A percentile compares a stretch with the other conserved stretches of the same genome.
These are phyloP conservation scores for Leccinum pachyderme DNA, from an alignment of 1,284 basidiomycete genomes.

Conservation along the genomic window DNA sequence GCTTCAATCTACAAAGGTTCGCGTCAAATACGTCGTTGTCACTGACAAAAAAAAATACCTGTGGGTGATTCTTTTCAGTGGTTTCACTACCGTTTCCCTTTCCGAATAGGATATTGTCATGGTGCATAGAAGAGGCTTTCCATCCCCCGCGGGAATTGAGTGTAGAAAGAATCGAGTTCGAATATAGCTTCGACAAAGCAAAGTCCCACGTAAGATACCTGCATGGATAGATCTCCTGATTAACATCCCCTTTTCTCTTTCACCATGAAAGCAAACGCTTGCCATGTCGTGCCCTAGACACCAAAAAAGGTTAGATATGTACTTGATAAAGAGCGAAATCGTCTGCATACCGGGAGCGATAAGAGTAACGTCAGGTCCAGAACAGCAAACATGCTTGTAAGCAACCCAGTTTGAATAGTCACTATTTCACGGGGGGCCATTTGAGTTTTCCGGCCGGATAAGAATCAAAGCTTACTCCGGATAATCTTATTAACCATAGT, in stretches of 20 bases:
- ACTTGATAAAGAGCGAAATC: neutral
- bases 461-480: neutral
- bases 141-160: conserved; percentile 45
- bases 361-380: neutral
- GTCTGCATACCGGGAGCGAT: neutral
- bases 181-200: conserved; percentile 51
- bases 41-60: conserved; percentile 5
- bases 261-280: neutral
- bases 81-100: neutral
- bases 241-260: no score
- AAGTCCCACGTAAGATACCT: conserved; percentile 36
- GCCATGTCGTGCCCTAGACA: conserved; percentile 5
- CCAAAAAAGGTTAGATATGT: neutral
- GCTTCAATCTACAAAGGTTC: conserved; percentile 3
- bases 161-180: conserved; percentile 56
- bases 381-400: neutral
- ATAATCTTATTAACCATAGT: neutral
- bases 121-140: neutral
- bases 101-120: conserved; percentile 16
- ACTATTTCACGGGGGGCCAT: neutral
- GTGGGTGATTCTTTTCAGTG: neutral
- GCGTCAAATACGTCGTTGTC: neutral
- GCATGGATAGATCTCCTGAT: no score
- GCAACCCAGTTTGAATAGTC: neutral
- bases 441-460: neutral